Percentiles rank a stretch among this genome's conserved stretches.
Conservation (phyloP, 345 rosid genomes). For the Gossypium raimondii region DNA sequence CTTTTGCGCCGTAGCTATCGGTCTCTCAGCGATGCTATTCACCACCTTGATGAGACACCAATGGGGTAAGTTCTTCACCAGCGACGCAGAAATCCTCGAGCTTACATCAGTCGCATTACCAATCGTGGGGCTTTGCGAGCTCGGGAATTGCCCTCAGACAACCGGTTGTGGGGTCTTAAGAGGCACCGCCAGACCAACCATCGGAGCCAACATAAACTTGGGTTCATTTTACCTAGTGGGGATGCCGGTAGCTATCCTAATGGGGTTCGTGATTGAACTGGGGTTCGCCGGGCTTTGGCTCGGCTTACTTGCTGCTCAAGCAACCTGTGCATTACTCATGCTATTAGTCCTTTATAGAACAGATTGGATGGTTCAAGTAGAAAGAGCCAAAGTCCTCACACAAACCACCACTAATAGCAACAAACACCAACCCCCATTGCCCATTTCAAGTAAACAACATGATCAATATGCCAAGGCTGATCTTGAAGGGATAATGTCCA, state of each 20-base stretch:
- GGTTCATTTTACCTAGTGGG: conserved; percentile 94
- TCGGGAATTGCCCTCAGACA: conserved; percentile 97
- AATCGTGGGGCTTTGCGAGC: conserved; percentile 85
- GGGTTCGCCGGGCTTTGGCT: conserved; percentile 88
- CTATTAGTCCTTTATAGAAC: conserved; percentile 57
- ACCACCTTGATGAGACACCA: conserved; percentile 65
- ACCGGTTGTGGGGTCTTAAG: conserved; percentile 89
- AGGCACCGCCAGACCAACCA: conserved; percentile 83
- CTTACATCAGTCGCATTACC: conserved; percentile 84
- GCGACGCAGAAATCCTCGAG: conserved; percentile 60
- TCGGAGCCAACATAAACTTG: conserved; percentile 88
- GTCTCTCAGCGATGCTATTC: conserved; percentile 67
- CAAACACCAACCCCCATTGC: conserved; percentile 18
- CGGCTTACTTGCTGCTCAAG: conserved; percentile 94
- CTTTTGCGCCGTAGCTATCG: conserved; percentile 47
- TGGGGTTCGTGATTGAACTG: conserved; percentile 60
- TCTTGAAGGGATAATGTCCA: conserved; percentile 37
- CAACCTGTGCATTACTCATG: conserved; percentile 81
- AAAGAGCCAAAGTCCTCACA: conserved; percentile 74
- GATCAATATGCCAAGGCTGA: conserved; percentile 12
- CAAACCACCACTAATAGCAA: conserved; percentile 13
- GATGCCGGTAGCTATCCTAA: conserved; percentile 72
- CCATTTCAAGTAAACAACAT: conserved; percentile 25
- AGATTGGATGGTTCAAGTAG: conserved; percentile 68
- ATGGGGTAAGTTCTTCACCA: conserved; percentile 87